A percentile compares a stretch with the other conserved stretches of the same genome.
These are phyloP conservation scores for Malus hybrid DNA, from an alignment of 331 rosid genomes.

Conservation along the genomic window DNA sequence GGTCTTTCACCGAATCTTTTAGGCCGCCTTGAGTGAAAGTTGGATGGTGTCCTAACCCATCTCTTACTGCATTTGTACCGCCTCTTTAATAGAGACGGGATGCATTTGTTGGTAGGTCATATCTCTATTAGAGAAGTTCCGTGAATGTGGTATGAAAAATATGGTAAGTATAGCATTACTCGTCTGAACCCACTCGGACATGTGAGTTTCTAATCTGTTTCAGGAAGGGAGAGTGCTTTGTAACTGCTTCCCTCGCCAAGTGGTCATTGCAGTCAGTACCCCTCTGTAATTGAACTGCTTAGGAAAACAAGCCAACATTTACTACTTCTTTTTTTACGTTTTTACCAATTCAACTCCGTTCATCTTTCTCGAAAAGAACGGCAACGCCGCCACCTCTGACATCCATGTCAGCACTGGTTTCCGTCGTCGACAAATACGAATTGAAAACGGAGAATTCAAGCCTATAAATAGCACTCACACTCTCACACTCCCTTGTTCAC, in stretches of 20 bases:
- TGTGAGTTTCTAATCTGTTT: neutral
- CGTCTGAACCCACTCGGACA: too few relatives aligned
- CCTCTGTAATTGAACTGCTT: neutral
- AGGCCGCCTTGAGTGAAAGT: too few relatives aligned
- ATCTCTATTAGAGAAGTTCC: rapidly evolving
- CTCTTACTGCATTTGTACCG: too few relatives aligned
- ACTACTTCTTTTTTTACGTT: neutral
- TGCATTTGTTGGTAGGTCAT: rapidly evolving
- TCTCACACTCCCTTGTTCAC: neutral
- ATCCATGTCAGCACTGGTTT: neutral
- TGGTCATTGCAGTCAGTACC: neutral
- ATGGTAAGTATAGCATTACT: too few relatives aligned
- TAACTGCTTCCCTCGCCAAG: neutral
- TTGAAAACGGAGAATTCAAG: neutral
- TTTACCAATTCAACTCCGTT: neutral
- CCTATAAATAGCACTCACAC: neutral
- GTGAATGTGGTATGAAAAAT: too few relatives aligned
- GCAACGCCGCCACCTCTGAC: neutral
- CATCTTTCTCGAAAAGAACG: conserved; percentile 15
- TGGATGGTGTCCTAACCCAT: too few relatives aligned
- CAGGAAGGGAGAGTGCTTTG: neutral
- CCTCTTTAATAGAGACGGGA: too few relatives aligned
- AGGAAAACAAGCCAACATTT: neutral
- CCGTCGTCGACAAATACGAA: neutral
- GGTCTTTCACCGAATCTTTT: too few relatives aligned